Evolutionary conservation across 768 basidiomycete species (phyloP), one percentile per base, ranked within the genome.

Genomic region (Macrolepiota dolichaula): DNA sequence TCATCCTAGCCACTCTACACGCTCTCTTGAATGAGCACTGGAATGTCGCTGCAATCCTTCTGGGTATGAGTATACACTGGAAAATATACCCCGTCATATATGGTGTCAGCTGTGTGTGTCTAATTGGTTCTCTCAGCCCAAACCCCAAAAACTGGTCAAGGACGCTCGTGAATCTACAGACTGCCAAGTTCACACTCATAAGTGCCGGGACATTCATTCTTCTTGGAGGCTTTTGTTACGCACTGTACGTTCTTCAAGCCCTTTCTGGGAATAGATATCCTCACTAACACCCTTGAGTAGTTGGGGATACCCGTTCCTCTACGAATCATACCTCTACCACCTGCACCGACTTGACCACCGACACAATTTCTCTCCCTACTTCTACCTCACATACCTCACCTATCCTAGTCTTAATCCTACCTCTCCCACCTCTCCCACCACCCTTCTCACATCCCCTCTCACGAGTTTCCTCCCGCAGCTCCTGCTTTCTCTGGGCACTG

Each of bases 301-400:
- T 53, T 99, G 97, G 96, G 97, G 97, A 17, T 80, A 89, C 64
- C 89, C 96, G 0, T 97, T 98, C 77, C 73, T 98, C 19, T 80
- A 91, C 58, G 91, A 98, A 71, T 88, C 97, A 1, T 98, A 94
- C 72, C 79, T 98, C 13, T 98, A 98, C 71, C 97, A 98, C 66
- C 76, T 93, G 10, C 85, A 88, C 64, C 85, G 97, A 19, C 85
- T 92, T 19, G 97, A 99, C 74, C 96, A 98, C 68, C 89, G 96
- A 58, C 97, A 98, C 74, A 99, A 99, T 72, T 98, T 99, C 74
- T 95, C 96, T 5, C 92, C 94, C 0, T 97, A 98, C 76, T 98
- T 97, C 74, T 98, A 98, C 71, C 86, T 90, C 36, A 94, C 90
- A 40, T 98, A 98, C 72, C 85, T 98, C 57, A 88, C 87, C 0